These are phyloP conservation scores for Solidago caesia DNA, from an alignment of 129 eudicot genomes.

Conservation along the genomic window DNA sequence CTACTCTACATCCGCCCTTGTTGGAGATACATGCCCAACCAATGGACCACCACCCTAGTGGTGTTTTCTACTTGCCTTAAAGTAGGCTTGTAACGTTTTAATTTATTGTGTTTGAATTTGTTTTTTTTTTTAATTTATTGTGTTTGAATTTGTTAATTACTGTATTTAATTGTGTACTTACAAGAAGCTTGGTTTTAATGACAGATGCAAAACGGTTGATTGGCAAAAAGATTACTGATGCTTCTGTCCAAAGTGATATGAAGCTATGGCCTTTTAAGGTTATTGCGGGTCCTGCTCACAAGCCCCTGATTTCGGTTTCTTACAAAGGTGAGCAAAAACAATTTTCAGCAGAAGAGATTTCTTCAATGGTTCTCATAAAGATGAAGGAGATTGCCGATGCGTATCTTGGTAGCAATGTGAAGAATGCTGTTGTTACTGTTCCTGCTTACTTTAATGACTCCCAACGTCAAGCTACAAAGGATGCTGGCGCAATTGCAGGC, in stretches of 20 bases:
- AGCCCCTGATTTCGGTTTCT: constrained; percentile 28
- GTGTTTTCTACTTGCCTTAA: too few relatives aligned
- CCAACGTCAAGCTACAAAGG: constrained; percentile 30
- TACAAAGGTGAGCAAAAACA: constrained; percentile 27
- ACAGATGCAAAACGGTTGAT: constrained; percentile 26
- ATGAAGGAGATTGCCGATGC: constrained; percentile 32
- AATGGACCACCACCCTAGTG: too few relatives aligned
- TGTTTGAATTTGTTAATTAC: background rate
- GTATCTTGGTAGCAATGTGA: constrained; percentile 7
- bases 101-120: too few relatives aligned
- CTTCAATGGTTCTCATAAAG: constrained; percentile 30
- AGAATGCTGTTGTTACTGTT: constrained; percentile 30
- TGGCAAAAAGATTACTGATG: constrained; percentile 18
- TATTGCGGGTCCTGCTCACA: constrained; percentile 8
- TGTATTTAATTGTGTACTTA: background rate
- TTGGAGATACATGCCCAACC: too few relatives aligned
- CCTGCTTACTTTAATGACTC: constrained; percentile 32
- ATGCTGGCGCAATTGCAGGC: constrained; percentile 25
- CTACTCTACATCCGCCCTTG: too few relatives aligned
- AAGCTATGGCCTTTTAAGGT: constrained; percentile 30
- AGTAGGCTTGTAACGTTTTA: too few relatives aligned
- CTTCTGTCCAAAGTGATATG: constrained; percentile 24
- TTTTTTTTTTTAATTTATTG: too few relatives aligned
- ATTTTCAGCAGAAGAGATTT: constrained; percentile 29
- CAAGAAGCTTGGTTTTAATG: background rate